Base-by-base conservation (phyloP, 768 basidiomycete genomes). In the Flagelloscypha sp. region DNA sequence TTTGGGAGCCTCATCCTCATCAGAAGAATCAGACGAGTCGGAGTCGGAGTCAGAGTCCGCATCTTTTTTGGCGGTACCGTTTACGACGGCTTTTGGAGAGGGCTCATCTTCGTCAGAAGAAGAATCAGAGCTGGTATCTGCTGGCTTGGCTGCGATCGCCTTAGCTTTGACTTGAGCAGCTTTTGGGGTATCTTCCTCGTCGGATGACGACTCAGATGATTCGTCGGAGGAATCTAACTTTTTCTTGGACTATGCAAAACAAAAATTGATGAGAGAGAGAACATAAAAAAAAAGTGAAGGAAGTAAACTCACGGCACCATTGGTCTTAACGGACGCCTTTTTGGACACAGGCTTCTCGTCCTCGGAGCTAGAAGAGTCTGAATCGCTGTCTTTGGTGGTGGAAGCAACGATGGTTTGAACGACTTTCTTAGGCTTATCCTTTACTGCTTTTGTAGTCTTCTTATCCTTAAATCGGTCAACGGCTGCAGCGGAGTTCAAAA, bases 171-270 rank as follows among this genome's bases (percentile, higher is more conserved):
- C 59, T 48, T 70, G 70, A 6, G 63, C 59, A 24, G 68, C 66
- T 52, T 78, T 76, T 40, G 73, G 65, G 48, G 72, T 72, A 49
- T 77, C 74, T 25, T 75, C 75, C 44, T 74, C 64, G 15, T 60
- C 55, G 12, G 63, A 64, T 10, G 61, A 60, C 34, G 56, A 57
- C 38, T 68, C 62, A 19, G 67, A 59, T 41, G 25, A 19, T 32
- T 37, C 34, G 21, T 38, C 33, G 12, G 62, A 63, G n/a, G 44
- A 48, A 19, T 58, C 43, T 12, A 28, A 33, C 40, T 47, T 39
- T 11, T 29, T 21, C 33, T 30, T 34, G 27, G 35, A 25, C 24
- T 35, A 28, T 24, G 20, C n/a, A 18, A 28, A 22, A 15, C 27
- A 13, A 13, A 20, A 25, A 19, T 9, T 22, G 24, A 22, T 27